Evolutionary conservation across 2,329 filamentous ascomycete genomes (phyloP).

Genomic region (Alternaria brassicae): DNA sequence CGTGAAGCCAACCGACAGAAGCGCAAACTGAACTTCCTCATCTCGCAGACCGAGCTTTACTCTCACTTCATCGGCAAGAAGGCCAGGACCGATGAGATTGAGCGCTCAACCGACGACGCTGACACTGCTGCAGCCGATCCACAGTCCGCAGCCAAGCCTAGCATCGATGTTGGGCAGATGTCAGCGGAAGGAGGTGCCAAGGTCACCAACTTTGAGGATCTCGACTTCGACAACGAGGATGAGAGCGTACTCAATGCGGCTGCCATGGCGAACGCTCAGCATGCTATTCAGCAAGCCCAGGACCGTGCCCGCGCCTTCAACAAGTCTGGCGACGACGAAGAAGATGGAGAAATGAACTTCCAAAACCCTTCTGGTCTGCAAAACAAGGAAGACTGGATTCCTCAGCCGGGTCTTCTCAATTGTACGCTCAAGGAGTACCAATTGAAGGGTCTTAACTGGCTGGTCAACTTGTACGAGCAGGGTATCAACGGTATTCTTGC

Average conservation of each 20-base stretch:
- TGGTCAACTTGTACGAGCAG: conserved; percentile 98
- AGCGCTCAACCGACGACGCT: conserved; percentile 85
- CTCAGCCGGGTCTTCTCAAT: conserved; percentile 91
- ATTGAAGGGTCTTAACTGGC: conserved; percentile 98
- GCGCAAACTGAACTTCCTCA: conserved; percentile 98
- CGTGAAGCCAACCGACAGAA: conserved; percentile 97
- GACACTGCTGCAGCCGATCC: conserved; percentile 53
- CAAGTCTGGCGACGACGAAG: conserved; percentile 58
- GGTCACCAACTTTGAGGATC: conserved; percentile 91
- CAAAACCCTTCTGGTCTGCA: conserved; percentile 96
- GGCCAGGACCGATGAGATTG: conserved; percentile 96
- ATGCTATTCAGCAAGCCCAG: conserved; percentile 92
- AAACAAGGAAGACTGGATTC: conserved; percentile 78
- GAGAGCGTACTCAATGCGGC: conserved; percentile 81
- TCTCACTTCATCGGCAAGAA: conserved; percentile 99
- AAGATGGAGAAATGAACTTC: conserved; percentile 99
- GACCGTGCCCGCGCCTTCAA: conserved; percentile 94
- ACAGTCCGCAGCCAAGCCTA: conserved; percentile 48
- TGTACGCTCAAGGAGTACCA: conserved; percentile 98
- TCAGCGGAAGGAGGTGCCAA: conserved; percentile 65
- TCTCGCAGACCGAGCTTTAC: conserved; percentile 97
- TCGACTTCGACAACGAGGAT: conserved; percentile 95
- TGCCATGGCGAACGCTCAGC: conserved; percentile 94
- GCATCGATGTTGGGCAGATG: conserved; percentile 58
- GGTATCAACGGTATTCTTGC: conserved; percentile 99